Conservation (phyloP, 2,329 filamentous ascomycete genomes). For the Sclerotinia glacialis region DNA sequence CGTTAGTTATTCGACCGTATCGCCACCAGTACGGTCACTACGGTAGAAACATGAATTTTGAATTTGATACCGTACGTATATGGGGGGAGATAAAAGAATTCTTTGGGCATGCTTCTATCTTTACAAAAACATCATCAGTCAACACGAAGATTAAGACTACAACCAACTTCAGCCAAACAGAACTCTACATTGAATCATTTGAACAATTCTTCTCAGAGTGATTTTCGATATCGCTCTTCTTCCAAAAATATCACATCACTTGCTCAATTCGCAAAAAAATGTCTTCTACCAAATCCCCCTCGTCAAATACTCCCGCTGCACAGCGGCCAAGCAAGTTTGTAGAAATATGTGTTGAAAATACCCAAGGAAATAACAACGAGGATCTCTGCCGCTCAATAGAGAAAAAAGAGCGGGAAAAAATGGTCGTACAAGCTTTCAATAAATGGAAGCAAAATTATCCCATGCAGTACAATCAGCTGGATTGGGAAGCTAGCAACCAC, state of each 20-base stretch:
- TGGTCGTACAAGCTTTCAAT: neutral
- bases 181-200: neutral
- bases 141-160: neutral
- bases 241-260: neutral
- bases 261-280: neutral
- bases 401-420: neutral
- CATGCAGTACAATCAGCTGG: neutral
- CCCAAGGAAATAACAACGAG: neutral
- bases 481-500: neutral
- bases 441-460: neutral
- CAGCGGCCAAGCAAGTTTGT: neutral
- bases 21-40: too few relatives aligned
- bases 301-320: neutral
- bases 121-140: neutral
- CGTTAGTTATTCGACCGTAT: neutral
- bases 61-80: neutral
- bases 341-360: neutral
- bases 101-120: neutral
- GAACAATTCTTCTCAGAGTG: too few relatives aligned
- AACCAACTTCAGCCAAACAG: neutral
- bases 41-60: neutral
- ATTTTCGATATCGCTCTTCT: neutral
- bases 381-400: neutral
- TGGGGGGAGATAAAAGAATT: neutral
- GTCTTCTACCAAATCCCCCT: neutral